Base-by-base conservation (phyloP, 2,329 filamentous ascomycete genomes). In the Graphilbum ipis-grandicollis region DNA sequence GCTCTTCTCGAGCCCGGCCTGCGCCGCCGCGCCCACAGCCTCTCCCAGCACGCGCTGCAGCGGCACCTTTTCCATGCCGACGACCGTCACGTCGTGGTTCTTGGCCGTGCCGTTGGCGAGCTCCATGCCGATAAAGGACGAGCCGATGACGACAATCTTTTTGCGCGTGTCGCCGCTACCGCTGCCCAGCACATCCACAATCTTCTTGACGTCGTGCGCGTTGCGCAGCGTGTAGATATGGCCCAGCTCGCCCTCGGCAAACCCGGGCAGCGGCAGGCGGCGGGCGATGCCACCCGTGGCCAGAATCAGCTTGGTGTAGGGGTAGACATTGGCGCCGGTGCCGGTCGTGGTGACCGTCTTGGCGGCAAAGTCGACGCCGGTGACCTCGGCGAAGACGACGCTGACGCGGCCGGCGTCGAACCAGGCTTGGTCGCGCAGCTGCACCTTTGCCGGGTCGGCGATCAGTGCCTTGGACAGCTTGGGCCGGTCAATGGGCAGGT, bases 81-180 rank as follows among this genome's bases (percentile, higher is more conserved):
- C 65, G 30, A 96, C 74, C 8, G 79, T 79, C 14, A 98, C 85
- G 9, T 76, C 61, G 54, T 98, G 93, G 48, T 79, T 79, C 48
- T 96, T 79, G 32, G 70, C 59, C 0, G 79, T 76, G 0, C 92
- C 78, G 44, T 86, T 90, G 42, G 81, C 88, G n/a, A 92, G 72
- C 57, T 98, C 90, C 81, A 98, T 92, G 30, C 90, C 90, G 51
- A 98, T 98, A 57, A 98, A 98, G 1, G 84, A 93, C 41, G 80
- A 88, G 30, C 90, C 90, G 37, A 98, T 66, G 13, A 98, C 67
- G 33, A 93, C 84, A 46, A 98, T 75, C 56, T 93, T 94, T 67
- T 93, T 94, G 28, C 37, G 36, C 23, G 22, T 19, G 21, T 18
- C 12, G 13, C 34, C 30, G 41, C 74, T 75, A 51, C 81, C 79